These are phyloP conservation scores for Alternaria ventricosa DNA, from an alignment of 2,329 filamentous ascomycete genomes.

Conservation along the genomic window DNA sequence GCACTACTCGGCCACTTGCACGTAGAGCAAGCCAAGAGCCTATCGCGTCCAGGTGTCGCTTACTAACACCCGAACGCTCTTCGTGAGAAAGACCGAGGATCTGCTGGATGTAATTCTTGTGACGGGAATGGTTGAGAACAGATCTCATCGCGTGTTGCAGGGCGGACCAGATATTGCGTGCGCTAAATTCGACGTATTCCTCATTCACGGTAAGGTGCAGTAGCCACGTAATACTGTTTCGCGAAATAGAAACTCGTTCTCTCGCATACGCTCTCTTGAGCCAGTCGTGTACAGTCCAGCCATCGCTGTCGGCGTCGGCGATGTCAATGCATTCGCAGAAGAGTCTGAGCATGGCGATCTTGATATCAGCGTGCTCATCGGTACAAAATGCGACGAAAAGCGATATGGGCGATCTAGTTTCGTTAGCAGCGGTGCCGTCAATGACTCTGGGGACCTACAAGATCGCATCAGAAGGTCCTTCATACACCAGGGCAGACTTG, in stretches of 20 bases:
- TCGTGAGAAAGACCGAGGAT: not conserved
- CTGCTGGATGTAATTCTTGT: not conserved
- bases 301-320: conserved; percentile 10
- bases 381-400: conserved; percentile 13
- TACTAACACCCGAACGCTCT: not conserved
- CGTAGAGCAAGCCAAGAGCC: conserved; percentile 15
- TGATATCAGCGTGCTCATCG: conserved; percentile 6
- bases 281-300: conserved; percentile 22
- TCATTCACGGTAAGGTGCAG: conserved; percentile 1
- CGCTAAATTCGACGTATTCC: conserved; percentile 15
- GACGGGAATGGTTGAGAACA: conserved; percentile 9
- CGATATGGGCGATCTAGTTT: conserved; percentile 13
- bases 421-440: not conserved
- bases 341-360: conserved; percentile 21
- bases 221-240: conserved; percentile 25
- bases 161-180: conserved; percentile 15
- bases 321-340: conserved; percentile 23
- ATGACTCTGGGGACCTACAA: not conserved
- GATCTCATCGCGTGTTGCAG: conserved; percentile 17
- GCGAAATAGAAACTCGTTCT: conserved; percentile 17
- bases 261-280: conserved; percentile 19
- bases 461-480: conserved; percentile 16
- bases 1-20: conserved; percentile 7
- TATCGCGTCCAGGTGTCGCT: not conserved
- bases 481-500: conserved; percentile 20